Base-by-base conservation (phyloP, 352 stramenopile species). In the Globisporangium rhizosaccharum region DNA sequence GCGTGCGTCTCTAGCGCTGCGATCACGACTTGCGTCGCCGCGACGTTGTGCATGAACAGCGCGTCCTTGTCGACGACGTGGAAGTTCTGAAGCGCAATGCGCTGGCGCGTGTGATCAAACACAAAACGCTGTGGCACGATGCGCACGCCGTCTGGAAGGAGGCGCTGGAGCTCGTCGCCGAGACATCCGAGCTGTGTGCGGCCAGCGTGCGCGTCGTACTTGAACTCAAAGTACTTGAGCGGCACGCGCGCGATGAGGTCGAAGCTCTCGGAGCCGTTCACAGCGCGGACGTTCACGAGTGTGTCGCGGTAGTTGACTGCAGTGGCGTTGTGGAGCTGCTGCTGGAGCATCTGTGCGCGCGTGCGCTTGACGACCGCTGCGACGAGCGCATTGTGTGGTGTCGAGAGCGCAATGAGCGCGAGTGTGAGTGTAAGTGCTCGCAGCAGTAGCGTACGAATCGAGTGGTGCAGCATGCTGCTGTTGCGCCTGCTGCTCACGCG, bases 21-120 rank as follows among this genome's bases (percentile, higher is more conserved):
- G 33, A 87, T 72, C 2, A 98, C 67, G 56, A 93, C 82, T 65
- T 98, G 87, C 0, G 87, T 94, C 18, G 90, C 92, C 2, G 73
- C 90, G 12, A 97, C 66, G 54, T 85, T 94, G 76, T 97, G 87
- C 88, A 97, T 96, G 62, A 97, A 97, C 5, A 98, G 67, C 23
- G 82, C 73, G 51, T 91, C 78, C 47, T 94, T 95, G 68, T 97
- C 90, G 8, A 97, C 76, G 2, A 90, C 75, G 33, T 91, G 81
- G 61, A 96, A 82, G 61, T 97, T 85, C 46, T 86, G 75, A 28
- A 97, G 53, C 12, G 77, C 64, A 3, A 97, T 85, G 25, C 80
- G 62, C n/a, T 77, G 69, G 1, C 67, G 71, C 51, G 70, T 55
- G 11, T 71, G 66, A 57, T 85, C 67, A 41, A 83, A 72, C 39